Conservation (phyloP, 768 basidiomycete genomes). For the Auriscalpium vulgare region DNA sequence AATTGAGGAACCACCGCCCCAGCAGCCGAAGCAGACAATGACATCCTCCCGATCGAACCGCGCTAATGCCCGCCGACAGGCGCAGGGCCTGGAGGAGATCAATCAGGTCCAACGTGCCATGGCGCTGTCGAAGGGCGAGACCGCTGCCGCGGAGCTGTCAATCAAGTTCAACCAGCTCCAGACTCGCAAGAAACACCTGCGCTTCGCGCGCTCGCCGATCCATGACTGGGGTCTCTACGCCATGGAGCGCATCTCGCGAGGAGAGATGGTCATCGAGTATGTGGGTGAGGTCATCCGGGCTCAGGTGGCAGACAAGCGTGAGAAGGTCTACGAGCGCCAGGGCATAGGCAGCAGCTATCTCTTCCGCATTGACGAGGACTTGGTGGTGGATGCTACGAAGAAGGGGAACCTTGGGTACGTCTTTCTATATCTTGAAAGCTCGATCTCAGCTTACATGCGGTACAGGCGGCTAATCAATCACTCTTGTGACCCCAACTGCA, state of each 20-base stretch:
- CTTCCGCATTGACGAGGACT: slow-evolving; percentile 95
- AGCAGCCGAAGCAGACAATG: slow-evolving; percentile 44
- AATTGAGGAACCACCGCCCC: slow-evolving; percentile 37
- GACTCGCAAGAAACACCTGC: slow-evolving; percentile 94
- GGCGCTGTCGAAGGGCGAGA: slow-evolving; percentile 68
- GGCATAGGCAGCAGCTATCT: slow-evolving; percentile 98
- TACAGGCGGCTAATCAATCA: slow-evolving; percentile 94
- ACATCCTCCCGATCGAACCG: slow-evolving; percentile 84
- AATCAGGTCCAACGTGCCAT: slow-evolving; percentile 82
- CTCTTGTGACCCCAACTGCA: slow-evolving; percentile 93
- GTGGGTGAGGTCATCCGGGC: slow-evolving; percentile 96
- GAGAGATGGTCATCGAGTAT: slow-evolving; percentile 99
- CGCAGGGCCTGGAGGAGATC: slow-evolving; percentile 90
- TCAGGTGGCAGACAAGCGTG: slow-evolving; percentile 91
- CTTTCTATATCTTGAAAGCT: not conserved
- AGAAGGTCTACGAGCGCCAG: slow-evolving; percentile 94
- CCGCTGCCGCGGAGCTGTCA: slow-evolving; percentile 57
- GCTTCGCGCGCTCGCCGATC: slow-evolving; percentile 91
- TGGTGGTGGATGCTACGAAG: slow-evolving; percentile 98
- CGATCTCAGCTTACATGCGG: not conserved
- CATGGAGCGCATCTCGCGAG: slow-evolving; percentile 87
- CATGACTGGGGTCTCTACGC: slow-evolving; percentile 99
- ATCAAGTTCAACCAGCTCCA: slow-evolving; percentile 99
- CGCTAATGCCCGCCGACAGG: slow-evolving; percentile 85
- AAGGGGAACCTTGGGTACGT: slow-evolving; percentile 96